These are phyloP conservation scores for Parachaetomium inaequale DNA, from an alignment of 495 filamentous ascomycete species.

Conservation along the genomic window DNA sequence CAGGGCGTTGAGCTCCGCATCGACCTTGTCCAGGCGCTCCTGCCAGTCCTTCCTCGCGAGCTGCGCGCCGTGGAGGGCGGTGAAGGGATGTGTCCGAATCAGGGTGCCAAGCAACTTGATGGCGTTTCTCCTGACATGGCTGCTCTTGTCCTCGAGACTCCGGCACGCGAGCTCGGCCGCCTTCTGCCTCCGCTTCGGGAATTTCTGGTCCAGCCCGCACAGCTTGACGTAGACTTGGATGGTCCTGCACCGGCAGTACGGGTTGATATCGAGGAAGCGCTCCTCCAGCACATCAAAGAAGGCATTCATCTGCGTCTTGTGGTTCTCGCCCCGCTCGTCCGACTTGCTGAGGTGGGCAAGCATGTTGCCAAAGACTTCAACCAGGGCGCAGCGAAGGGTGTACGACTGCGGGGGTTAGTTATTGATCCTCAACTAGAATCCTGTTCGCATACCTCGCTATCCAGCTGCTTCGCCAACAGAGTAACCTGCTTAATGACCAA, in stretches of 20 bases:
- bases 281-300: conserved; percentile 97
- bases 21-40: conserved; percentile 69
- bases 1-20: conserved; percentile 74
- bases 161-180: conserved; percentile 80
- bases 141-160: conserved; percentile 96
- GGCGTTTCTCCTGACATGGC: conserved; percentile 90
- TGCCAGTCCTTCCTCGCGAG: conserved; percentile 82
- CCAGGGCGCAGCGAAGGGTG: conserved; percentile 84
- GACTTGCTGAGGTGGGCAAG: conserved; percentile 85
- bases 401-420: conserved; percentile 56
- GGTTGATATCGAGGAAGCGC: conserved; percentile 93
- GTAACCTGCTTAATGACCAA: conserved; percentile 97
- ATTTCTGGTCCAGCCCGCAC: conserved; percentile 90
- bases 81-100: conserved; percentile 90
- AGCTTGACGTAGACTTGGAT: conserved; percentile 92
- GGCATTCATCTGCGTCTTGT: conserved; percentile 88
- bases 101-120: conserved; percentile 87
- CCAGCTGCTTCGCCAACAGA: conserved; percentile 83
- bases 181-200: conserved; percentile 82
- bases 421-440: not conserved
- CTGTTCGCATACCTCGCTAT: conserved; percentile 61
- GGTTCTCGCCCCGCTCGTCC: conserved; percentile 83
- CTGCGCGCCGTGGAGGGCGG: conserved; percentile 83
- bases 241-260: conserved; percentile 86
- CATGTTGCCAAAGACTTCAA: conserved; percentile 98